Conservation (phyloP, 108 stramenopile species). For the Cyclotella baltica region DNA sequence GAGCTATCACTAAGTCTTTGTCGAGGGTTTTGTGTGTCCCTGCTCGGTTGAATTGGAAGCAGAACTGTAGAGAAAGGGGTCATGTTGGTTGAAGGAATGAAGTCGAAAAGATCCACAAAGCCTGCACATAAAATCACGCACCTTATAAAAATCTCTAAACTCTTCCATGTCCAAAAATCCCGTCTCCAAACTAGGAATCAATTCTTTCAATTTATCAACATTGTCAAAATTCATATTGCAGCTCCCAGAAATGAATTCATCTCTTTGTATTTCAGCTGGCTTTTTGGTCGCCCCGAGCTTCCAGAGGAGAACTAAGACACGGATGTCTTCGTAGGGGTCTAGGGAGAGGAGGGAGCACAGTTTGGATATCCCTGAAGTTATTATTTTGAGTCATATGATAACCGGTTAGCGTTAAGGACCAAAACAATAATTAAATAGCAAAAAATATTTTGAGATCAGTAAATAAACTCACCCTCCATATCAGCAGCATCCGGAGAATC, state of each 20-base stretch:
- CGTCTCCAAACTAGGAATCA: slow-evolving; percentile 80
- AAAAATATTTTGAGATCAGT: neutral
- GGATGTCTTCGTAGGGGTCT: slow-evolving; percentile 84
- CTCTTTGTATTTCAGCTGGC: slow-evolving; percentile 79
- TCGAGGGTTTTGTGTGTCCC: slow-evolving; percentile 93
- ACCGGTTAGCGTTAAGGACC: neutral
- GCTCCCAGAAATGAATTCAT: slow-evolving; percentile 83
- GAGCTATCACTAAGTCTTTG: slow-evolving; percentile 85
- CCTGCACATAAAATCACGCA: slow-evolving; percentile 17
- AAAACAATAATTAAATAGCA: neutral
- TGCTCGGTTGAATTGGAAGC: slow-evolving; percentile 90
- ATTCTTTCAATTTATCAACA: slow-evolving; percentile 63
- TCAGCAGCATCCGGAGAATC: slow-evolving; percentile 67
- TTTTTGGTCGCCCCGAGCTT: slow-evolving; percentile 85
- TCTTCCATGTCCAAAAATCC: slow-evolving; percentile 88
- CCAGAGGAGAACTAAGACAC: slow-evolving; percentile 87
- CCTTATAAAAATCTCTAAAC: slow-evolving; percentile 93
- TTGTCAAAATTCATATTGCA: slow-evolving; percentile 62
- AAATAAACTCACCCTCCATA: slow-evolving; percentile 66
- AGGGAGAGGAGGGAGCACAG: slow-evolving; percentile 84
- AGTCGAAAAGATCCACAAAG: slow-evolving; percentile 20
- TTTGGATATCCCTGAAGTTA: slow-evolving; percentile 62
- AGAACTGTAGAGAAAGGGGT: slow-evolving; percentile 60
- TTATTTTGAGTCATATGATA: neutral
- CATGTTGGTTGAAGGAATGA: neutral